Base-by-base conservation (phyloP, 73 alveolate species). In the Blepharisma stoltei region DNA sequence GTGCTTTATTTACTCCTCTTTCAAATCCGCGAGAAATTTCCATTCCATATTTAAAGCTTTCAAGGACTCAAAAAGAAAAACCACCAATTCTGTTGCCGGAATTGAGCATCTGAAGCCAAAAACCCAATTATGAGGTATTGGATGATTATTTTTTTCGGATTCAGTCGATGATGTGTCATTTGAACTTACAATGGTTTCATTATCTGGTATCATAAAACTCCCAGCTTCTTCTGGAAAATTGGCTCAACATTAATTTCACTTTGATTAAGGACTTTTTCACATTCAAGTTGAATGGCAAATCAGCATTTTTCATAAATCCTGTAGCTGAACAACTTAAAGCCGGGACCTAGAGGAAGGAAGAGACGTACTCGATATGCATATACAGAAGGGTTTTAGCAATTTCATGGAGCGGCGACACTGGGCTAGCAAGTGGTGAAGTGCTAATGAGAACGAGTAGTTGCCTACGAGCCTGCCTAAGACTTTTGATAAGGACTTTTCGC, bases 71-170 rank as follows among this genome's bases (percentile, higher is more conserved):
- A 60, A 60, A 60, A 60, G 45, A 14, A 1, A 14, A 1, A 14
- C 45, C 73, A 60, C 45, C 14, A n/a, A 60, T 25, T 60, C 73
- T 25, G 38, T 25, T 18, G 23, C 18, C 5, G 37, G 18, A 60
- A 25, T 11, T 18, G 73, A 14, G 73, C 46, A 14, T 11, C 73
- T 14, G 23, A 60, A 60, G 38, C 73, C 73, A 25, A 60, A 18
- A n/a, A 60, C 23, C 73, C 73, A 60, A 60, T 60, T 60, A 60
- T 60, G 73, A 20, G 73, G 73, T 1, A 25, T 2, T 8, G 23
- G 38, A 14, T 14, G 23, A 60, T 14, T 9, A 8, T 8, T 1
- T 18, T 11, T 25, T 18, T 60, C 73, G 14, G 45, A 60, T 52
- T 52, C 73, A 60, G 23, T 20, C 0, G 23, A 14, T 18, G 73